Conservation (phyloP, 192 early-diverging fungal species). For the Rhizoclosmatium globosum region DNA sequence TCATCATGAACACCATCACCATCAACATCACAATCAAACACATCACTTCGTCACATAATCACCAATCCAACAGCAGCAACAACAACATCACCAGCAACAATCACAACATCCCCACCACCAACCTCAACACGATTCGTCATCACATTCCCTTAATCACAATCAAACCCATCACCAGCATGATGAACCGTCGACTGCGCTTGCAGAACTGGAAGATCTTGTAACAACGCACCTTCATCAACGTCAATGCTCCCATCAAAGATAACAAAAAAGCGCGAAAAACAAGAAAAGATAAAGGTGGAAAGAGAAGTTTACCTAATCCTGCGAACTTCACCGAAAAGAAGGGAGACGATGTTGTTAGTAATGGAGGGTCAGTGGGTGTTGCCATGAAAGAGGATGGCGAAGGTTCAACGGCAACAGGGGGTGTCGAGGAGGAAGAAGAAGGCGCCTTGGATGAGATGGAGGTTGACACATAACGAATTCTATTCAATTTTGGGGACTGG, state of each 20-base stretch:
- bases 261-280: conserved; percentile 7
- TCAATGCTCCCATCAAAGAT: neutral
- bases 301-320: neutral
- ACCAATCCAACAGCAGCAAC: neutral
- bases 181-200: neutral
- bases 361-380: too few relatives aligned
- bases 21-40: conserved; percentile 65
- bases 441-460: too few relatives aligned
- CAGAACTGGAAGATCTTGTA: neutral
- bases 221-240: neutral
- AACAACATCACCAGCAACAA: conserved; percentile 3
- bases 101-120: neutral
- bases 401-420: too few relatives aligned
- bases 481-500: too few relatives aligned
- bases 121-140: neutral
- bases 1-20: neutral
- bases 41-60: conserved; percentile 36
- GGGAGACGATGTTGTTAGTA: too few relatives aligned
- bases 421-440: too few relatives aligned
- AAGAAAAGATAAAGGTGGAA: conserved; percentile 8
- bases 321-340: too few relatives aligned
- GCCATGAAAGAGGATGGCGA: too few relatives aligned
- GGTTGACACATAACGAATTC: too few relatives aligned
- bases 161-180: neutral
- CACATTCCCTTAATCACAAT: neutral